Conservation (phyloP, 2,329 filamentous ascomycete species). For the Neospermospora avenae region DNA sequence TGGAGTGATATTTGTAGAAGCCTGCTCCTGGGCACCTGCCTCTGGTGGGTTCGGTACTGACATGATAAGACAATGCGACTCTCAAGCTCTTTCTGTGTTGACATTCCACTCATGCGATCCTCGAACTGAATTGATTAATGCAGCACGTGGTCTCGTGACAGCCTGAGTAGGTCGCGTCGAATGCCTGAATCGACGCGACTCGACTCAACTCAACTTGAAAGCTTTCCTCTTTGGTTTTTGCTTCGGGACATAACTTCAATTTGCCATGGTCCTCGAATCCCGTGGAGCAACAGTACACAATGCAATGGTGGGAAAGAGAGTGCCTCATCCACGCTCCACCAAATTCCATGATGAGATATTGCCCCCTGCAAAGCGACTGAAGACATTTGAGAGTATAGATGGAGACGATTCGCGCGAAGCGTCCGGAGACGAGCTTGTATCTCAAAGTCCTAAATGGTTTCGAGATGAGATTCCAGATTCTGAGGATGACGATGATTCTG, state of each 20-base stretch:
- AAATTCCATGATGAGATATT: constrained; percentile 26
- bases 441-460: constrained; percentile 12
- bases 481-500: constrained; percentile 32
- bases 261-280: constrained; percentile 24
- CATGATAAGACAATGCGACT: neutral
- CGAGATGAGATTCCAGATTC: constrained; percentile 39
- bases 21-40: constrained; percentile 14
- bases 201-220: neutral
- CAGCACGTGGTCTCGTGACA: constrained; percentile 5
- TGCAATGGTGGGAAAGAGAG: constrained; percentile 26
- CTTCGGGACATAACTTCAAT: neutral
- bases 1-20: constrained; percentile 23
- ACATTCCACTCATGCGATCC: neutral
- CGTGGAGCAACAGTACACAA: constrained; percentile 18
- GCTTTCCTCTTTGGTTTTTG: neutral
- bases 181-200: neutral
- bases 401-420: constrained; percentile 25
- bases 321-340: constrained; percentile 27
- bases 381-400: constrained; percentile 28
- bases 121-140: neutral
- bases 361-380: constrained; percentile 32
- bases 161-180: neutral
- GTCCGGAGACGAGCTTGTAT: constrained; percentile 26
- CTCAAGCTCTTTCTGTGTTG: neutral
- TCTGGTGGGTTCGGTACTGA: neutral